Evolutionary conservation across 768 basidiomycete species (phyloP), one percentile per base, ranked within the genome.

Genomic region (Trametes punicea): DNA sequence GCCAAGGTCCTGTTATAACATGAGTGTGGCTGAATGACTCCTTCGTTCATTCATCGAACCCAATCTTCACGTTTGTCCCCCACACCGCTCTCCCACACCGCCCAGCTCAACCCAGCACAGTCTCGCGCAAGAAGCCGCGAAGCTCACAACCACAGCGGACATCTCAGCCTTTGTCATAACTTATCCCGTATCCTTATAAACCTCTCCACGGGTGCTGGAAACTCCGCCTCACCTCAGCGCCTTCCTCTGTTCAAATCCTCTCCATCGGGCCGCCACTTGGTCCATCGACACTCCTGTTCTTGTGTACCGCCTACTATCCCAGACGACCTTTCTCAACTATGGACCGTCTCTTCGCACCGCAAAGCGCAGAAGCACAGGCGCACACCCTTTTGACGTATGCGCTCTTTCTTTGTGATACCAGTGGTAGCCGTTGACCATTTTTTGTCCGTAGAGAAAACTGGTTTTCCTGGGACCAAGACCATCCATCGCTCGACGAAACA

Each of bases 361-460:
- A 87, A 55, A 82, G 86, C 20, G 84, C 83, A 55, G 89, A 92
- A 71, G 88, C 88, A 46, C 66, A 78, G 53, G 88, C 90, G 21
- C 81, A 90, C 71, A 76, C 67, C 60, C 83, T 83, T 60, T 71
- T 90, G 46, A 84, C 78, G 90, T 88, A 71, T 48, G 81, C 46
- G 26, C 20, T 20, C 18, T 41, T 21, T 31, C 27, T 18, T 4
- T 27, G 42, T 23, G 25, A 46, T 13, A 31, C 50, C 31, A 36
- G 13, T 15, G 6, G 13, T 3, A 36, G n/a, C 34, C 7, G 13
- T 46, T 11, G 20, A 36, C 18, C 60, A 20, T 59, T 46, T 11
- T 18, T 61, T 62, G n/a, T 52, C 61, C 66, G 13, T 64, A 90
- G 87, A 41, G 84, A 90, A 69, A 85, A 85, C 59, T 81, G 77